A percentile compares a stretch with the other conserved stretches of the same genome.
Conservation (phyloP, 129 eudicot species). For the Flaveria ramosissima region DNA sequence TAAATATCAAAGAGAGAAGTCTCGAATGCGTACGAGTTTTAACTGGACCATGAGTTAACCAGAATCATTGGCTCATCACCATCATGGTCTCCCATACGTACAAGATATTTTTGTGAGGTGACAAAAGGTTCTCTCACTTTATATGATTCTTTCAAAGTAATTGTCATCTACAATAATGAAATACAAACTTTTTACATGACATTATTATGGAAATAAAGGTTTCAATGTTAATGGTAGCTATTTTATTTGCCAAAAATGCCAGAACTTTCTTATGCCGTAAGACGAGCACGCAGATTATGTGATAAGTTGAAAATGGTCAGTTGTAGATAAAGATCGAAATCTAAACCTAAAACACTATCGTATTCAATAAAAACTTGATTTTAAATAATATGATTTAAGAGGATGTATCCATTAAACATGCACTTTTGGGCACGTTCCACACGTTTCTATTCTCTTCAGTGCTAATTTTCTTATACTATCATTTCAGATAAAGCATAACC, state of each 20-base stretch:
- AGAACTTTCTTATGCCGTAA: neutral
- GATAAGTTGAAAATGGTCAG: too few species aligned
- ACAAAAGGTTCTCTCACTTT: constrained; percentile 37
- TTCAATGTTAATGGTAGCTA: constrained; percentile 14
- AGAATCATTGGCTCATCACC: constrained; percentile 27
- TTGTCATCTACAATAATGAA: constrained; percentile 34
- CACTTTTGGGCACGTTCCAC: neutral
- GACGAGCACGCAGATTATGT: neutral
- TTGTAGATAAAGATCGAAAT: neutral
- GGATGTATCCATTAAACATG: neutral
- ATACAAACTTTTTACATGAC: constrained; percentile 1
- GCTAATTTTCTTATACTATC: neutral
- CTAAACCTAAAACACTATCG: neutral
- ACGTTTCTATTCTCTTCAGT: neutral
- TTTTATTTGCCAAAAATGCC: constrained; percentile 13
- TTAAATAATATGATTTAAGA: neutral
- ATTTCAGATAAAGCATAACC: neutral
- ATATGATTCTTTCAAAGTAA: constrained; percentile 33
- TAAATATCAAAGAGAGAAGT: too few species aligned
- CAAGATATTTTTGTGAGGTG: constrained; percentile 34
- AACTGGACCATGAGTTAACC: neutral
- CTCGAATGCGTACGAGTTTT: too few species aligned
- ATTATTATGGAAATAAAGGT: constrained; percentile 24
- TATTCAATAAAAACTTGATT: too few species aligned
- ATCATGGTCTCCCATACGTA: constrained; percentile 35